Conservation (phyloP, 352 stramenopile genomes). For the Thalassiosira livingstoniorum region DNA sequence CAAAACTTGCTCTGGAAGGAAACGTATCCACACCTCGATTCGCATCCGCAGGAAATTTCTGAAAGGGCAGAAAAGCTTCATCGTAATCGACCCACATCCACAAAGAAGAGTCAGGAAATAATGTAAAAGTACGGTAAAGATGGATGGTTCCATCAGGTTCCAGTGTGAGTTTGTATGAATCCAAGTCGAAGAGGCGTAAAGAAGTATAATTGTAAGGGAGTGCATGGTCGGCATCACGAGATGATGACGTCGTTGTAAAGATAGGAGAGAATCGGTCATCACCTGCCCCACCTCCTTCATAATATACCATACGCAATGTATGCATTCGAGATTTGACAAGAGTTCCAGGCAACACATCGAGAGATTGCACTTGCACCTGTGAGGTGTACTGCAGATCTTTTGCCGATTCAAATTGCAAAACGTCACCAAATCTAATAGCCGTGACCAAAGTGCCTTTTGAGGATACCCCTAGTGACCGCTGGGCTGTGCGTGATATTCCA, state of each 20-base stretch:
- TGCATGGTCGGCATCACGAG: background rate
- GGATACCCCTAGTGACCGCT: slow-evolving; percentile 45
- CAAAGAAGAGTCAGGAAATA: slow-evolving; percentile 61
- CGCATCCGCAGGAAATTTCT: slow-evolving; percentile 81
- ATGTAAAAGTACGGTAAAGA: slow-evolving; percentile 38
- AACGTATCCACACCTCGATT: slow-evolving; percentile 79
- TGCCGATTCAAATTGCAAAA: background rate
- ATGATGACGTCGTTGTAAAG: slow-evolving; percentile 18
- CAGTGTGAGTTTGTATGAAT: slow-evolving; percentile 40
- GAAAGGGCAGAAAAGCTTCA: slow-evolving; percentile 75
- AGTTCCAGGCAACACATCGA: slow-evolving; percentile 58
- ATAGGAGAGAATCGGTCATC: slow-evolving; percentile 41
- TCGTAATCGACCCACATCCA: slow-evolving; percentile 73
- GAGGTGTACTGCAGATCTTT: no score
- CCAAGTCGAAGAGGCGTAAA: slow-evolving; percentile 44
- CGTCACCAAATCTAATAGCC: slow-evolving; percentile 35
- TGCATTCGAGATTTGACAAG: slow-evolving; percentile 55
- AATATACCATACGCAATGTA: slow-evolving; percentile 52
- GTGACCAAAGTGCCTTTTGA: slow-evolving; percentile 43
- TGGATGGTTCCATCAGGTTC: slow-evolving; percentile 50
- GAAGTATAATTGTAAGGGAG: background rate
- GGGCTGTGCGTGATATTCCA: slow-evolving; percentile 56
- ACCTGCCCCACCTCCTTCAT: slow-evolving; percentile 49
- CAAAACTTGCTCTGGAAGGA: slow-evolving; percentile 60
- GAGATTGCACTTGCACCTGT: slow-evolving; percentile 43